A percentile compares a stretch with the other conserved stretches of the same genome.
These are phyloP conservation scores for Chytriomyces sp. DNA, from an alignment of 192 early-diverging fungal genomes.

Conservation along the genomic window DNA sequence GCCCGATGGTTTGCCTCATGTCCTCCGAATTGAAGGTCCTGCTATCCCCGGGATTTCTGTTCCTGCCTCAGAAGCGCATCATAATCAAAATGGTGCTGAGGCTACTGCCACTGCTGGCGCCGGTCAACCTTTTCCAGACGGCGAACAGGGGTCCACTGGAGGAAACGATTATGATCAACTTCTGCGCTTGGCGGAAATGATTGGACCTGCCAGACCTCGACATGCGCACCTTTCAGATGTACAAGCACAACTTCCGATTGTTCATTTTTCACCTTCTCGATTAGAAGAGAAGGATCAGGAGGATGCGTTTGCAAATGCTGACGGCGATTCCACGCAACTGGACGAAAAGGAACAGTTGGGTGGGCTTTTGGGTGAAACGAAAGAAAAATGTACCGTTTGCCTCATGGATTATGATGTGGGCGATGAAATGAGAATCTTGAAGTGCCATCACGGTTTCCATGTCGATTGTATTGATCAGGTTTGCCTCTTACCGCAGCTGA, in stretches of 20 bases:
- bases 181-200: conserved; percentile 48
- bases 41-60: neutral
- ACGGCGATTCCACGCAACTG: neutral
- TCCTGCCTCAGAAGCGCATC: neutral
- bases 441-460: conserved; percentile 58
- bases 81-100: too few species aligned
- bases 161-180: conserved; percentile 46
- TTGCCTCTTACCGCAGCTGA: neutral
- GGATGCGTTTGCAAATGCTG: neutral
- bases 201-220: conserved; percentile 53
- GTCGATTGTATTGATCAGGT: conserved; percentile 52
- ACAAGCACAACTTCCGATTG: conserved; percentile 42
- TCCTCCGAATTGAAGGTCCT: neutral
- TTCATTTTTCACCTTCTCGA: neutral
- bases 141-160: neutral
- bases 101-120: neutral
- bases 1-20: neutral
- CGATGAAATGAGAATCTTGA: conserved; percentile 52
- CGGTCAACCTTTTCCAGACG: neutral
- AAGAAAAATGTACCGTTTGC: conserved; percentile 58
- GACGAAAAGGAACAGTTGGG: conserved; percentile 3
- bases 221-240: conserved; percentile 48
- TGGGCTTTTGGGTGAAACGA: conserved; percentile 44
- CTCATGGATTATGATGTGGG: conserved; percentile 50
- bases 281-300: conserved; percentile 18